A percentile compares a stretch with the other conserved stretches of the same genome.
Evolutionary conservation across 176 grass and related monocot species (phyloP).

Genomic region (Raddia guianensis): DNA sequence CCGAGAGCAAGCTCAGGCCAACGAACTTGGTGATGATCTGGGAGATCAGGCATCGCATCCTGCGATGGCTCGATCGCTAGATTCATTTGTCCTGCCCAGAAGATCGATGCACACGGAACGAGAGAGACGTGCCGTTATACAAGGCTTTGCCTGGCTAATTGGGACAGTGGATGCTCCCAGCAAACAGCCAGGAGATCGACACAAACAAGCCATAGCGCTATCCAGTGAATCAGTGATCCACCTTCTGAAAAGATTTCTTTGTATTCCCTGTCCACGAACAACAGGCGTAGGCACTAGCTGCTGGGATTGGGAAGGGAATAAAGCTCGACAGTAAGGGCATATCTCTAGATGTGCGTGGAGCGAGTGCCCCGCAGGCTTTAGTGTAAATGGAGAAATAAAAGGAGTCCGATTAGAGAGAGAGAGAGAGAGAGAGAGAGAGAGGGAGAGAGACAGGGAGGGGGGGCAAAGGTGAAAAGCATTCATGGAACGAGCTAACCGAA

Average conservation of each 20-base stretch:
- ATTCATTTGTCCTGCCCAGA: neutral
- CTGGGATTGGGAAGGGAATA: conserved; percentile 30
- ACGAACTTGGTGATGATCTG: neutral
- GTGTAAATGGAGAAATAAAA: conserved; percentile 34
- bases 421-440: too few species aligned
- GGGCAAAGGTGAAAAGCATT: neutral
- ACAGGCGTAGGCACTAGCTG: conserved; percentile 32
- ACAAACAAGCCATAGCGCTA: neutral
- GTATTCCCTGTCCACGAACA: conserved; percentile 27
- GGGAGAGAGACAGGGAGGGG: too few species aligned
- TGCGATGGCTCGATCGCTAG: neutral
- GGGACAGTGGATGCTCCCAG: neutral
- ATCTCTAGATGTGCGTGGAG: conserved; percentile 47
- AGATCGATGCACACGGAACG: neutral
- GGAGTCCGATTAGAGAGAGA: neutral
- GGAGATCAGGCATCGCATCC: neutral
- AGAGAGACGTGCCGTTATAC: too few species aligned
- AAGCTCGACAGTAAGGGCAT: conserved; percentile 31
- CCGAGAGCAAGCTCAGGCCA: too few species aligned
- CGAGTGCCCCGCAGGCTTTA: conserved; percentile 45
- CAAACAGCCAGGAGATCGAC: neutral
- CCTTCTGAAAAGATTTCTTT: conserved; percentile 38
- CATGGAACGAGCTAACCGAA: conserved; percentile 2
- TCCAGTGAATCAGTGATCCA: conserved; percentile 22
- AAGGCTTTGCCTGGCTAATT: conserved; percentile 11